phyloP scores from a whole-genome alignment of 2,329 filamentous ascomycete species.

The Neofusicoccum sp. region DNA sequence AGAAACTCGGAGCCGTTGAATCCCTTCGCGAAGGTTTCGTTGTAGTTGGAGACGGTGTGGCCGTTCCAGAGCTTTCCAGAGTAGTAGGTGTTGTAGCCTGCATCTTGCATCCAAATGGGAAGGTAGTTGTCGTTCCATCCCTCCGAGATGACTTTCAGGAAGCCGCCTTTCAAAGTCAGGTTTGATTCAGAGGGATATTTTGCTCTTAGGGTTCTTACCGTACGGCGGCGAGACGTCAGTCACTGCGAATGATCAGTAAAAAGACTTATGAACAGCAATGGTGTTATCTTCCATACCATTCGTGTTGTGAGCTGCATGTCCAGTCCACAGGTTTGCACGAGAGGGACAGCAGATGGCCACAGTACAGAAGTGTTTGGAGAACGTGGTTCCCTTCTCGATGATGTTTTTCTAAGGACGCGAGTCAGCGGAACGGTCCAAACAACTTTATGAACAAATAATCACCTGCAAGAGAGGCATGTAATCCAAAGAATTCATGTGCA shows the following conservation, averaged over 20 bases:
- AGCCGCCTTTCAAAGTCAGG: constrained; percentile 44
- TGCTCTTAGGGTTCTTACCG: constrained; percentile 23
- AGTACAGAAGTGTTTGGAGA: constrained; percentile 64
- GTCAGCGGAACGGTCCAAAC: too few species aligned
- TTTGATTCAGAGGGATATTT: neutral
- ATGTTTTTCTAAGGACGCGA: constrained; percentile 49
- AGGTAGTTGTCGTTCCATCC: constrained; percentile 67
- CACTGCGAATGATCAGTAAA: constrained; percentile 30
- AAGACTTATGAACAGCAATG: neutral
- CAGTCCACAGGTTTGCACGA: constrained; percentile 64
- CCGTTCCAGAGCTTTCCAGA: constrained; percentile 71
- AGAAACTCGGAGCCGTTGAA: constrained; percentile 58
- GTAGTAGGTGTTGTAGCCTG: constrained; percentile 70
- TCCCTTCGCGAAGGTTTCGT: constrained; percentile 56
- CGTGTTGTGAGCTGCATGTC: constrained; percentile 66
- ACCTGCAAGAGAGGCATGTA: constrained; percentile 58
- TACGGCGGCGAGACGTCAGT: constrained; percentile 58
- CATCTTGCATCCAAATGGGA: constrained; percentile 67
- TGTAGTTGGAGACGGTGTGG: constrained; percentile 61
- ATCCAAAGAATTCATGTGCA: constrained; percentile 58
- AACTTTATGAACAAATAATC: too few species aligned
- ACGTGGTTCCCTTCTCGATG: constrained; percentile 58
- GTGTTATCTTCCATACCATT: constrained; percentile 47
- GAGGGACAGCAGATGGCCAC: constrained; percentile 67
- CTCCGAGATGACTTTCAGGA: constrained; percentile 63